phyloP scores from a whole-genome alignment of 306 rosid species.

The Canavalia ensiformis region DNA sequence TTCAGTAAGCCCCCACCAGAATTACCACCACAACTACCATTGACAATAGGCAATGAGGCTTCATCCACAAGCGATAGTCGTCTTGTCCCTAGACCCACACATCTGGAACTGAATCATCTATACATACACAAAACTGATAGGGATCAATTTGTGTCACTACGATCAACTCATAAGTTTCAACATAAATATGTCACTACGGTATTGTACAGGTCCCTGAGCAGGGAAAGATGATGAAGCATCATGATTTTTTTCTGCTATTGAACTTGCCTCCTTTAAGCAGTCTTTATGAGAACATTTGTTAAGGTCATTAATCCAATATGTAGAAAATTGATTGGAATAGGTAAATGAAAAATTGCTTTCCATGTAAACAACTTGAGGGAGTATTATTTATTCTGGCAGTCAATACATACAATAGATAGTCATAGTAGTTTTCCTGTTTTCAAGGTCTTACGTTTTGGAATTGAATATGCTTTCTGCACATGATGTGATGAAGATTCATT shows the following conservation, averaged over 20 bases:
- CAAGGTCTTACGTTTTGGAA: constrained; percentile 14
- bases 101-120: constrained; percentile 77
- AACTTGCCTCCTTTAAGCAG: constrained; percentile 35
- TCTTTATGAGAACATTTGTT: constrained; percentile 32
- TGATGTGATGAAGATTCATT: constrained; percentile 32
- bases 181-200: constrained; percentile 65
- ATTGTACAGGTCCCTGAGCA: constrained; percentile 65
- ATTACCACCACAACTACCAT: constrained; percentile 75
- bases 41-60: constrained; percentile 49
- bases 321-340: constrained; percentile 39
- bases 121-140: constrained; percentile 62
- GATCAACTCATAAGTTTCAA: constrained; percentile 70
- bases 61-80: constrained; percentile 53
- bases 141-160: constrained; percentile 63
- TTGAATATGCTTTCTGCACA: constrained; percentile 20
- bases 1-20: constrained; percentile 80
- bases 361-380: constrained; percentile 40
- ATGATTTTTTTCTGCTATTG: constrained; percentile 17
- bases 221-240: constrained; percentile 48
- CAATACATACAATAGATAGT: constrained; percentile 2
- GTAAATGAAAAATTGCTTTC: constrained; percentile 32
- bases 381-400: constrained; percentile 40
- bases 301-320: constrained; percentile 21
- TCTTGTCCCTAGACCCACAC: constrained; percentile 48
- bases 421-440: constrained; percentile 25